Evolutionary conservation across 192 early-diverging fungal species (phyloP).

Genomic region (Chytriomyces hyalinus): DNA sequence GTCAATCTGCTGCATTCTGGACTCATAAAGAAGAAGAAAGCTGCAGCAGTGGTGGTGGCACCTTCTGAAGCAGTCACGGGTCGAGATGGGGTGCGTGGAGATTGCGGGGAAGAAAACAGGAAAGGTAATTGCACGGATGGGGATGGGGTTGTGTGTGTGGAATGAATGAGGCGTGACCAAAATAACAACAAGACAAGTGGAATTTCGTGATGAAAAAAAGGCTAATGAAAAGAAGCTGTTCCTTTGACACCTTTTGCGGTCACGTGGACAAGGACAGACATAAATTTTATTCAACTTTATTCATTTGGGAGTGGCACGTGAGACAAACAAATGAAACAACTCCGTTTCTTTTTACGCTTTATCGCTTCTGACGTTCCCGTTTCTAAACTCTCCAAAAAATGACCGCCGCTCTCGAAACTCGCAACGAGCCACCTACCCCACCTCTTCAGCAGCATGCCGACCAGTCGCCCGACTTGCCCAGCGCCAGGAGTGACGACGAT

Average conservation of each 20-base stretch:
- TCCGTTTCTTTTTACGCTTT: neutral
- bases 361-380: neutral
- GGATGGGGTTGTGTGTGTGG: too few species aligned
- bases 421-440: neutral
- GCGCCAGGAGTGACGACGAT: neutral
- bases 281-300: neutral
- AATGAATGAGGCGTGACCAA: too few species aligned
- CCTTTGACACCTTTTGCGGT: too few species aligned
- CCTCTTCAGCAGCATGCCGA: neutral
- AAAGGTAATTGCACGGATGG: too few species aligned
- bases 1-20: constrained; percentile 18
- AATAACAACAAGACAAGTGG: too few species aligned
- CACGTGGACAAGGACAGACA: neutral
- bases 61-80: too few species aligned
- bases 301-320: constrained; percentile 4
- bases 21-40: constrained; percentile 26
- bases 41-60: too few species aligned
- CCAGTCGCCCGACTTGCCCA: neutral
- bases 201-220: too few species aligned
- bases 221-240: too few species aligned
- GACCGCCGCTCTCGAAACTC: neutral
- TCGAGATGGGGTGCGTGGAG: too few species aligned
- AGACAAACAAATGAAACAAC: neutral
- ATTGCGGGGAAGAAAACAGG: too few species aligned
- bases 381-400: neutral